Evolutionary conservation across 805 yeast genomes (phyloP), one percentile per base, ranked within the genome.

Genomic region (Wickerhamiella lipophila): DNA sequence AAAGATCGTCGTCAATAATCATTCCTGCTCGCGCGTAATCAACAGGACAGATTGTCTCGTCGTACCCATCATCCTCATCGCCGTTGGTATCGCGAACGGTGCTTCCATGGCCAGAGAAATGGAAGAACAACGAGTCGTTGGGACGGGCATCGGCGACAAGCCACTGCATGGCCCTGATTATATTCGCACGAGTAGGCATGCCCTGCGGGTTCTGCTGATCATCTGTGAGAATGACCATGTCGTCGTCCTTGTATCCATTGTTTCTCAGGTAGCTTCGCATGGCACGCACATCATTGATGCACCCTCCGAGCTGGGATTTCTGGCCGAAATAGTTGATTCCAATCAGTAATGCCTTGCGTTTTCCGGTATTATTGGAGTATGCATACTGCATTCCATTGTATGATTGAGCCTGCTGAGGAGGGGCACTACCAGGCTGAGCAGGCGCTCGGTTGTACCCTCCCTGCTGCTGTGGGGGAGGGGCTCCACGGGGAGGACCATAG

Each of bases 31-130:
- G 63, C 63, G 81, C 74, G 60, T 78, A 83, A 64, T 82, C 89
- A 23, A 81, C 72, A 0, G 89, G 88, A 54, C 80, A 81, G 50
- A 82, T 77, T 4, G 77, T 77, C 58, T 80, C 84, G 62, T 81
- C 88, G 58, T 68, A 72, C 0, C 86, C 86, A 56, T 78, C 83
- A 16, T 73, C 83, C 58, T 82, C 89, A 58, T 82, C 92, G 21
- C 86, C 86, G 57, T 78, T 76, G 29, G 66, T 59, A 61, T 84
- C 94, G 42, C 68, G 64, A 3, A 78, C 75, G 58, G 78, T 82
- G 1, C 92, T 86, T 26, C 95, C 95, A 60, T 85, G 95, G 6
- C 95, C 92, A 0, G 92, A 81, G 60, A 80, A 84, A 62, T 85
- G 94, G 71, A 85, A 77, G 56, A 85, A 79, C 45, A 84, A 64